phyloP scores from a whole-genome alignment of 2,329 filamentous ascomycete species.

The Graphilbum ipis-grandicollis region DNA sequence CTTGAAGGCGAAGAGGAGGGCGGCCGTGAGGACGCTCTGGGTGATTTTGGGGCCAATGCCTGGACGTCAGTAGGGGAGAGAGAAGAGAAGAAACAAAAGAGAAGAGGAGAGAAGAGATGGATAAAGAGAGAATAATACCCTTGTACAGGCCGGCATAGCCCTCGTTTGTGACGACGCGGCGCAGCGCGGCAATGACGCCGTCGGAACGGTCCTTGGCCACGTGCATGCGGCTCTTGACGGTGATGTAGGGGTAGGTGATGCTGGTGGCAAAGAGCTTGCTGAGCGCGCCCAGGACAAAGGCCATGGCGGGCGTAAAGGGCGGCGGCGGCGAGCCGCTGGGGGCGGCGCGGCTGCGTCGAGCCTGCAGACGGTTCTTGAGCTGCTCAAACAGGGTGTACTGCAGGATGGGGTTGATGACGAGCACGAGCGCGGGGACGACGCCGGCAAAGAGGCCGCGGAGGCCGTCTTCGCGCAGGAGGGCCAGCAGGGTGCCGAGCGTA shows the following conservation, averaged over 20 bases:
- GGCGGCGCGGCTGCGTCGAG: constrained; percentile 29
- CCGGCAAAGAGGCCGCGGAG: constrained; percentile 75
- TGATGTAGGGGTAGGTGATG: constrained; percentile 97
- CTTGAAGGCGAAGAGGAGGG: constrained; percentile 95
- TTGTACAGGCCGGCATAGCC: constrained; percentile 88
- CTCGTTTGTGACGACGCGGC: constrained; percentile 68
- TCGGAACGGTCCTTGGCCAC: constrained; percentile 54
- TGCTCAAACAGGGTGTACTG: constrained; percentile 99
- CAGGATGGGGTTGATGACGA: constrained; percentile 95
- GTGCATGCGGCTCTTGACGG: constrained; percentile 95
- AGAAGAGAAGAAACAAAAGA: background rate
- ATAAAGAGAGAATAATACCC: constrained; percentile 38
- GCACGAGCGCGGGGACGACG: constrained; percentile 76
- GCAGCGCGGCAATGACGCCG: constrained; percentile 61
- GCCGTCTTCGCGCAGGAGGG: constrained; percentile 70
- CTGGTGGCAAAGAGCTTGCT: constrained; percentile 88
- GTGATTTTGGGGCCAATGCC: constrained; percentile 93
- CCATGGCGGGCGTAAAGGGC: constrained; percentile 60
- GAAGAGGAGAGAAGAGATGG: background rate
- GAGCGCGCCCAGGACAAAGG: constrained; percentile 79
- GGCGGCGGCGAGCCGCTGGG: background rate
- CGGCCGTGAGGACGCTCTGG: constrained; percentile 90
- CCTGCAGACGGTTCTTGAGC: constrained; percentile 82
- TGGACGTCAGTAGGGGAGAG: constrained; percentile 18
- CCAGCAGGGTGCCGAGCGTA: constrained; percentile 65